Evolutionary conservation across 2,329 filamentous ascomycete genomes (phyloP).

Genomic region (Pseudogymnoascus verrucosus): DNA sequence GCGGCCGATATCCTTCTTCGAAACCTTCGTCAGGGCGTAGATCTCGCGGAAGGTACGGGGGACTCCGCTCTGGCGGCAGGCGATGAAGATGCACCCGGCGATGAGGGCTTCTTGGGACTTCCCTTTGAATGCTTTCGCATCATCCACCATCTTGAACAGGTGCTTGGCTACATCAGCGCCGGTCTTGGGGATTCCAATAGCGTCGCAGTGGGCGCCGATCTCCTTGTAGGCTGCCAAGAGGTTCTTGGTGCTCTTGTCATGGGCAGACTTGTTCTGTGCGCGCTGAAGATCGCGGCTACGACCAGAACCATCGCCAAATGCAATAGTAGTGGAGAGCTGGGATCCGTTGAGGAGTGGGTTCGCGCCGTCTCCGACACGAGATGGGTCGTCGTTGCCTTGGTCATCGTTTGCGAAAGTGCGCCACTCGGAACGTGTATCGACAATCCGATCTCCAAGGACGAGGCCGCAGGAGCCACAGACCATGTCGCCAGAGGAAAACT

Average conservation of each 20-base stretch:
- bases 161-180: constrained; percentile 88
- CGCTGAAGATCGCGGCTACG: constrained; percentile 69
- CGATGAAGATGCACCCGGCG: constrained; percentile 94
- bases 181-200: constrained; percentile 69
- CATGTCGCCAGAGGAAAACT: constrained; percentile 85
- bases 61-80: constrained; percentile 81
- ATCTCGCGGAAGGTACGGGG: constrained; percentile 92
- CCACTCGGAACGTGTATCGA: constrained; percentile 97
- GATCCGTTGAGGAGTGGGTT: constrained; percentile 86
- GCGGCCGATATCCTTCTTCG: constrained; percentile 94
- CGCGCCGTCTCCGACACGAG: constrained; percentile 89
- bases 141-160: constrained; percentile 89
- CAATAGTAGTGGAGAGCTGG: constrained; percentile 81
- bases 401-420: constrained; percentile 98
- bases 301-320: constrained; percentile 66
- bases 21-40: constrained; percentile 83
- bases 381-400: constrained; percentile 91
- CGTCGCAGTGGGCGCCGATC: constrained; percentile 80
- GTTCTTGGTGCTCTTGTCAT: constrained; percentile 75
- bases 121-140: constrained; percentile 88
- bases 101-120: constrained; percentile 92
- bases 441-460: constrained; percentile 81
- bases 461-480: constrained; percentile 88
- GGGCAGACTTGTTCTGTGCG: constrained; percentile 71
- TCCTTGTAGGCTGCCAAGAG: constrained; percentile 79